These are phyloP conservation scores for Pisolithus microcarpus DNA, from an alignment of 768 basidiomycete species.

Conservation along the genomic window DNA sequence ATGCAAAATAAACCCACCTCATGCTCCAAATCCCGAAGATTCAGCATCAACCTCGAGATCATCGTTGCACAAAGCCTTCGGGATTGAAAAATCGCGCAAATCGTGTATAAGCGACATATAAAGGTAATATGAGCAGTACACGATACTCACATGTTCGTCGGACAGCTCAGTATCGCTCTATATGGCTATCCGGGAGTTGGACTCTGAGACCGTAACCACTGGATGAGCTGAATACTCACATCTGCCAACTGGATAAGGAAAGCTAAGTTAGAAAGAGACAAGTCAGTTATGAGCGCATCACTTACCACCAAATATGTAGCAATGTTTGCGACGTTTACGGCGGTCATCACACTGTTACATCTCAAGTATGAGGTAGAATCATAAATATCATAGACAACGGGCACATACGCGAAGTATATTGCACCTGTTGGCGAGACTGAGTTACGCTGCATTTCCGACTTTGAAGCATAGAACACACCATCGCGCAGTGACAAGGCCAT, in stretches of 20 bases:
- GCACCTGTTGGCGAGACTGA: background rate
- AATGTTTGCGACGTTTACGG: background rate
- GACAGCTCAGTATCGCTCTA: background rate
- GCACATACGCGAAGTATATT: background rate
- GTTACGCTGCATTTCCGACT: background rate
- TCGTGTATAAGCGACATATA: background rate
- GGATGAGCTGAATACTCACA: background rate
- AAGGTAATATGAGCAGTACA: background rate
- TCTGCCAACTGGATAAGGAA: background rate
- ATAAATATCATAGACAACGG: background rate
- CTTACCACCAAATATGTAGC: background rate
- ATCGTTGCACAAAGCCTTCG: background rate
- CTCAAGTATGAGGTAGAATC: background rate
- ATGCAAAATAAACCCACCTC: background rate
- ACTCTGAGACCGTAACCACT: background rate
- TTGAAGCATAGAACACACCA: background rate
- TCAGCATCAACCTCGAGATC: conserved; percentile 4
- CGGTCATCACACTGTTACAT: background rate
- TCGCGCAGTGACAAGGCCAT: background rate
- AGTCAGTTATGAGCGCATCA: background rate
- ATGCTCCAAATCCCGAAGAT: background rate
- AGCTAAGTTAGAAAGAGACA: too few species aligned
- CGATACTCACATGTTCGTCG: background rate
- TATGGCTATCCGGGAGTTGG: background rate
- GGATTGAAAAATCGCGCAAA: too few species aligned